These are phyloP conservation scores for Ramularia endophylla DNA, from an alignment of 2,329 filamentous ascomycete species.

Conservation along the genomic window DNA sequence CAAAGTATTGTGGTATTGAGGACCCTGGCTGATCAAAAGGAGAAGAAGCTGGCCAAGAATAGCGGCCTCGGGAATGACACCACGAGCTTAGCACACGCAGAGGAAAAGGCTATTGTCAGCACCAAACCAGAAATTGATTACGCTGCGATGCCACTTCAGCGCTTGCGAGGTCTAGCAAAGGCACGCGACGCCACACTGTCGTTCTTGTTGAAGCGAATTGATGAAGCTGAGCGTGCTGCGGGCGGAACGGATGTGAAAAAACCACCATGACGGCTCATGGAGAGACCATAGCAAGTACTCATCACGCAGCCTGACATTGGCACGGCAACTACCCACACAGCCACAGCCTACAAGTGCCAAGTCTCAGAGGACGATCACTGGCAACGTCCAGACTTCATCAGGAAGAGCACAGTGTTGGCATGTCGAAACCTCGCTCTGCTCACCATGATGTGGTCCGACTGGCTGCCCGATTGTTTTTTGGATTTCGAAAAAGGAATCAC, in stretches of 20 bases:
- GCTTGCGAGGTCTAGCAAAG: conserved; percentile 40
- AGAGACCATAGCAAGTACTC: no score
- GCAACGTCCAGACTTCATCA: no score
- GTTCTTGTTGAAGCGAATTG: conserved; percentile 49
- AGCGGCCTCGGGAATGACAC: conserved; percentile 1
- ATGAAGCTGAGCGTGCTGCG: conserved; percentile 40
- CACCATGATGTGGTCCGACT: no score
- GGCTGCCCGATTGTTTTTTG: no score
- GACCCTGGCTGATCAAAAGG: conserved; percentile 41
- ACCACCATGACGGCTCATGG: no score
- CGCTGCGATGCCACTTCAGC: conserved; percentile 35
- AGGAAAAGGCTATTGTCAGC: not conserved
- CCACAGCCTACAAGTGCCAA: no score
- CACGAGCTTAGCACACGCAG: conserved; percentile 3
- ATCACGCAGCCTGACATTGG: no score
- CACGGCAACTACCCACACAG: no score
- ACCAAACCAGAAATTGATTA: conserved; percentile 34
- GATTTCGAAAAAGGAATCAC: no score
- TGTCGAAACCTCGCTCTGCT: no score
- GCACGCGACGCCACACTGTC: conserved; percentile 49
- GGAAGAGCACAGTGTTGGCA: no score
- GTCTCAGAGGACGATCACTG: no score
- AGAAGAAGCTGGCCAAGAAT: conserved; percentile 27
- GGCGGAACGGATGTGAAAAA: not conserved
- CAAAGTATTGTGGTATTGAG: conserved; percentile 44